Evolutionary conservation across 2,329 filamentous ascomycete genomes (phyloP), one percentile per base, ranked within the genome.

Genomic region (Colletotrichum gloeosporioides): DNA sequence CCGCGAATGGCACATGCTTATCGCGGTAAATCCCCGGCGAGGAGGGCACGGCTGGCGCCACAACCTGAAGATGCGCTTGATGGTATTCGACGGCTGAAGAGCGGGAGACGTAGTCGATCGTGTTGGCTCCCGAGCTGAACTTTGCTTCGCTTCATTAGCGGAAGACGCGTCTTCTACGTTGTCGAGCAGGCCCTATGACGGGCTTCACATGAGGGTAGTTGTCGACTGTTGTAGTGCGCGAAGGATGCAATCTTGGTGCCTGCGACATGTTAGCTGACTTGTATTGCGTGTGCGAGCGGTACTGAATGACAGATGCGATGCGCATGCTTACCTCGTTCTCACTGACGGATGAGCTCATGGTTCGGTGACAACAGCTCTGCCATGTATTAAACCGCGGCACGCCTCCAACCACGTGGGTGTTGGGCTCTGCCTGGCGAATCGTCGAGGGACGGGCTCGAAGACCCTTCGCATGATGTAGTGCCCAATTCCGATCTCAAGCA

Each of bases 21-120:
- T 90, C 88, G 73, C 90, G 88, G 78, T 87, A 90, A 6, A 82
- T 81, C 67, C 90, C 86, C 87, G 7, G 88, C 79, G 6, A 82
- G 78, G 1, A 88, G 88, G 1, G 87, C 86, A 69, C 90, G 88
- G 4, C 88, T 87, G 6, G 90, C 79, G 0, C 90, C 79, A 7
- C 78, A 55, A 9, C 83, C 78, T 8, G 82, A 79, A 57, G 82
- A 79, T 9, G 78, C 61, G 44, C 2, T 79, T 78, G 8, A 89
- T 78, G 3, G 70, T 76, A 2, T 78, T 22, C 0, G 87, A 89
- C 0, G 76, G 83, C 73, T 90, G 88, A 0, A 90, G 81, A 3
- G 88, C 90, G 88, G 0, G 83, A 82, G 1, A 84, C 82, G 77
- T 90, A 90, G 2, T 90, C 79, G 55, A 90, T 86, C 0, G 88